Evolutionary conservation across 179 eudicot species (phyloP).

Genomic region (Actinidia chinensis): DNA sequence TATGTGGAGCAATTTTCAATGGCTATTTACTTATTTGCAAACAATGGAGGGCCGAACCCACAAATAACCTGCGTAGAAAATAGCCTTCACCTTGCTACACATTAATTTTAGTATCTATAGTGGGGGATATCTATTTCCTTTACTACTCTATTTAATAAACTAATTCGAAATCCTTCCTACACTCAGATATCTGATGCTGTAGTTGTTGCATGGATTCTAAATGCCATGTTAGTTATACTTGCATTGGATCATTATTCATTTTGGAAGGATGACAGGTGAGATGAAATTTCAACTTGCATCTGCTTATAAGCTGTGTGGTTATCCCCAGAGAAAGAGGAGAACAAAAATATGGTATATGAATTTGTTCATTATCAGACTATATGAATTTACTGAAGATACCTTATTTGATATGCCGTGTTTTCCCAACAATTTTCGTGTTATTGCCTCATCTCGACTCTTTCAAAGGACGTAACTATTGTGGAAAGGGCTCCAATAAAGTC

Average conservation of each 20-base stretch:
- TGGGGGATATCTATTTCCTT: neutral
- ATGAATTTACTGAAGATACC: constrained; percentile 9
- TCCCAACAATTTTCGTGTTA: constrained; percentile 79
- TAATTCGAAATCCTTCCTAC: constrained; percentile 14
- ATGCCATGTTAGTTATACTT: constrained; percentile 92
- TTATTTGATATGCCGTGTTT: constrained; percentile 70
- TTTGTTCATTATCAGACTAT: neutral
- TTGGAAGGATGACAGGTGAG: constrained; percentile 97
- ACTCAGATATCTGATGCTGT: constrained; percentile 95
- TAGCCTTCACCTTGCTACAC: constrained; percentile 20
- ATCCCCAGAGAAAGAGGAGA: neutral
- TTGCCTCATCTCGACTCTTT: constrained; percentile 88
- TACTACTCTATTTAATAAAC: constrained; percentile 10
- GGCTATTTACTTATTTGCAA: constrained; percentile 93
- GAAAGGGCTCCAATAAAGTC: constrained; percentile 82
- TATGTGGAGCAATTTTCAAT: constrained; percentile 61
- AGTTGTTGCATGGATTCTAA: constrained; percentile 91
- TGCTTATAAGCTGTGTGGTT: constrained; percentile 3
- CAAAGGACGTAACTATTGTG: constrained; percentile 77
- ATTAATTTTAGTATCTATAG: neutral
- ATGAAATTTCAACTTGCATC: constrained; percentile 11
- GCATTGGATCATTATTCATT: constrained; percentile 88
- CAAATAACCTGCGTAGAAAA: constrained; percentile 86
- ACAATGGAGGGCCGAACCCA: constrained; percentile 96
- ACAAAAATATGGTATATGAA: neutral